These are phyloP conservation scores for Hansenula lynferdii DNA, from an alignment of 1,139 yeast genomes.

Conservation along the genomic window DNA sequence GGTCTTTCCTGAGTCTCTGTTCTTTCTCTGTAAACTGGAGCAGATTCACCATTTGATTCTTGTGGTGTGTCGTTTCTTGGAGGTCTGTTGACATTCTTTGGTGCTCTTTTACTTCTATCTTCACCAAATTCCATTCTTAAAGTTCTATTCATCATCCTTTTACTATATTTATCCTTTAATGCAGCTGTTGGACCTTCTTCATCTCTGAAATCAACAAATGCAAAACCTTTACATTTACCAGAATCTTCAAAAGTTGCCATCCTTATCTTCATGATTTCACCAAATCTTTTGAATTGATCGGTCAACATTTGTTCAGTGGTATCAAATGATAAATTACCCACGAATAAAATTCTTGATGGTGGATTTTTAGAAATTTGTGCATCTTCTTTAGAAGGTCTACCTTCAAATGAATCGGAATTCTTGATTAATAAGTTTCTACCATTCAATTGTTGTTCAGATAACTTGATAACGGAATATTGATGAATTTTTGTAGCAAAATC, in stretches of 20 bases:
- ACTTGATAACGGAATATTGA: conserved; percentile 55
- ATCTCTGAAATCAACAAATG: conserved; percentile 81
- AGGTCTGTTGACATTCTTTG: conserved; percentile 34
- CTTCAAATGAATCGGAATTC: conserved; percentile 75
- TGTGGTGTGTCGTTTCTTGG: conserved; percentile 23
- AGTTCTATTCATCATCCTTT: conserved; percentile 65
- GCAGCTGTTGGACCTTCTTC: conserved; percentile 83
- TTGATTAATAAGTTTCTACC: conserved; percentile 88
- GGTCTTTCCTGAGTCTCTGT: too few relatives aligned
- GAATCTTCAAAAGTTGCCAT: conserved; percentile 97
- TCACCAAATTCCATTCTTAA: conserved; percentile 92
- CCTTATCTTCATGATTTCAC: conserved; percentile 75
- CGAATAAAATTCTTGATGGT: conserved; percentile 84
- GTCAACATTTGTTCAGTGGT: conserved; percentile 78
- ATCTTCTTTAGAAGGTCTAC: conserved; percentile 69
- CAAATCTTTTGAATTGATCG: conserved; percentile 71
- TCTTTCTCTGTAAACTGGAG: conserved; percentile 18
- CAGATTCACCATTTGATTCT: conserved; percentile 9
- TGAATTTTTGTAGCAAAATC: conserved; percentile 69
- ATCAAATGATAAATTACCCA: conserved; percentile 90
- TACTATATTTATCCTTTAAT: conserved; percentile 65
- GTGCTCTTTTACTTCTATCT: conserved; percentile 80
- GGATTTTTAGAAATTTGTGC: conserved; percentile 61
- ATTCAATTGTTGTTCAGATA: conserved; percentile 69
- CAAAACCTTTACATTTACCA: conserved; percentile 96